A percentile compares a stretch with the other conserved stretches of the same genome.
These are phyloP conservation scores for Aspergillus calidoustus DNA, from an alignment of 2,329 filamentous ascomycete genomes.

Conservation along the genomic window DNA sequence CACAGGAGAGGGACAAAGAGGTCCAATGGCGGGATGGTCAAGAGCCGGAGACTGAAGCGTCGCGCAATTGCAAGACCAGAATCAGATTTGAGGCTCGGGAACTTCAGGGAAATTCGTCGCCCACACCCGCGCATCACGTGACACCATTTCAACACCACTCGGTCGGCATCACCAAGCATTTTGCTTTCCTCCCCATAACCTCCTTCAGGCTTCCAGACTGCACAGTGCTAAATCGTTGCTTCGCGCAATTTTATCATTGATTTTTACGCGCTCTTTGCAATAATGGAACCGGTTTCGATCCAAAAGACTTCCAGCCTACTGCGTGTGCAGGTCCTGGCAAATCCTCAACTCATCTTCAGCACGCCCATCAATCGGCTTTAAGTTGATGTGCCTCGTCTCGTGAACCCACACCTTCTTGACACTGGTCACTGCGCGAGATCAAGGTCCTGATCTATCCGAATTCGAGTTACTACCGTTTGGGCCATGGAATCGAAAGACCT, in stretches of 20 bases:
- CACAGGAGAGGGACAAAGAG: slow-evolving; percentile 36
- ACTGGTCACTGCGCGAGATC: too few relatives aligned
- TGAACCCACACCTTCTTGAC: too few relatives aligned
- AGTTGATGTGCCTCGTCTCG: background rate
- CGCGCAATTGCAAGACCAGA: slow-evolving; percentile 43
- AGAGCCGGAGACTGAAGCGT: slow-evolving; percentile 34
- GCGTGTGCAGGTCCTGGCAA: background rate
- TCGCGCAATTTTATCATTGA: background rate
- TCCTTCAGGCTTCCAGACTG: background rate
- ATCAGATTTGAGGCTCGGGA: slow-evolving; percentile 47
- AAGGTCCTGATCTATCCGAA: background rate
- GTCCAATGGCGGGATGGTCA: slow-evolving; percentile 47
- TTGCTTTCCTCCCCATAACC: background rate
- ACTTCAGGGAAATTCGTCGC: slow-evolving; percentile 43
- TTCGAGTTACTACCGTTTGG: background rate
- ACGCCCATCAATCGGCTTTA: too few relatives aligned
- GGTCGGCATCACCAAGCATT: background rate
- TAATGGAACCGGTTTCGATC: background rate
- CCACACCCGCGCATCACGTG: slow-evolving; percentile 25
- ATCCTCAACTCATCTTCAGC: too few relatives aligned
- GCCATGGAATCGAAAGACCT: background rate
- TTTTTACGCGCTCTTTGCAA: background rate
- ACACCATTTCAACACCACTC: background rate
- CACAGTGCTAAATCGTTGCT: background rate
- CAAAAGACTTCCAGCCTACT: background rate